Percentiles rank a stretch among this genome's conserved stretches.
These are phyloP conservation scores for Epichloe sp. DNA, from an alignment of 2,329 filamentous ascomycete species.

Conservation along the genomic window DNA sequence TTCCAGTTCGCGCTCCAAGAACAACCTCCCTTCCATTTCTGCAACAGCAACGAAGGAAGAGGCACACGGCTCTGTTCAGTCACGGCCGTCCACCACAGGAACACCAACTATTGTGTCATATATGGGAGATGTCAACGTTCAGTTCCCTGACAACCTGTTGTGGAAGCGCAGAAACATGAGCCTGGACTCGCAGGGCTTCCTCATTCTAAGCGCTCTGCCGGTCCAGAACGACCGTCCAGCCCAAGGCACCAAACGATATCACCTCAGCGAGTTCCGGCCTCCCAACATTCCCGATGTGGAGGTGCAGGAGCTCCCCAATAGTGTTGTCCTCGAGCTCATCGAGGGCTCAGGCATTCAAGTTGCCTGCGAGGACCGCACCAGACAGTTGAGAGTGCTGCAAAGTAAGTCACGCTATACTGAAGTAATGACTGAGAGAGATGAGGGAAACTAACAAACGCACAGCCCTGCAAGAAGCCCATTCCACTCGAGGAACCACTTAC, in stretches of 20 bases:
- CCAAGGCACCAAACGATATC: slow-evolving; percentile 57
- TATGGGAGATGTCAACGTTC: slow-evolving; percentile 86
- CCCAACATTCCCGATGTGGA: slow-evolving; percentile 83
- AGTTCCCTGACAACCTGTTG: slow-evolving; percentile 88
- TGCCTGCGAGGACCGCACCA: slow-evolving; percentile 48
- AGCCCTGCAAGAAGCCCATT: slow-evolving; percentile 26
- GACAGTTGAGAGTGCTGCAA: slow-evolving; percentile 41
- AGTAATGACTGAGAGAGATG: background rate
- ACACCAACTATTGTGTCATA: slow-evolving; percentile 43
- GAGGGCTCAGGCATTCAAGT: slow-evolving; percentile 49
- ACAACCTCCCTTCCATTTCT: slow-evolving; percentile 29
- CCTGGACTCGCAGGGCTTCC: slow-evolving; percentile 69
- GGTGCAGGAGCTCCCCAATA: slow-evolving; percentile 84
- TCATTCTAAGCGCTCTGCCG: slow-evolving; percentile 58
- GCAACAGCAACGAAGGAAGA: slow-evolving; percentile 39
- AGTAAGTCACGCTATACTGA: slow-evolving; percentile 27
- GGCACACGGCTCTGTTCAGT: slow-evolving; percentile 9
- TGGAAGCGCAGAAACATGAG: slow-evolving; percentile 91
- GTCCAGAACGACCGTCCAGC: slow-evolving; percentile 37
- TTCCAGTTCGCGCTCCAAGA: slow-evolving; percentile 33
- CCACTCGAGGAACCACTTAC: slow-evolving; percentile 18
- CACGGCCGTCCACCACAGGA: slow-evolving; percentile 17
- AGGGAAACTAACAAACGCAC: background rate
- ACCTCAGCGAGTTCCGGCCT: slow-evolving; percentile 68
- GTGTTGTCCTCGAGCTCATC: slow-evolving; percentile 49